Evolutionary conservation across 305 asterid genomes (phyloP), one percentile per base, ranked within the genome.

Genomic region (Solanum chacoense): DNA sequence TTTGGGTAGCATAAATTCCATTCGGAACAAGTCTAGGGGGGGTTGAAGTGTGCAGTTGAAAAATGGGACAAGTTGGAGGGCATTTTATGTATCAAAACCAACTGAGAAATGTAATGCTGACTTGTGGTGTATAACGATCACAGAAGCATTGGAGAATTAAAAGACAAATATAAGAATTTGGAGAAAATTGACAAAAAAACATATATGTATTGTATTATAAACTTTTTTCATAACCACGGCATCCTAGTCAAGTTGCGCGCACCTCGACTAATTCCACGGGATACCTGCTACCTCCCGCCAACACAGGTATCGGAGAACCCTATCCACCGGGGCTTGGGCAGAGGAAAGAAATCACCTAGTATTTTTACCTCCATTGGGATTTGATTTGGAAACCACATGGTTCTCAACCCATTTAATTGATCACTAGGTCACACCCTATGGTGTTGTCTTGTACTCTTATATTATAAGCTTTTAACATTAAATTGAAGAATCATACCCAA

Each of bases 401-500:
- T 79, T 79, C 32, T 78, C 36, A 79, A 76, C 16, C 67, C 67
- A 79, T 28, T 79, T 22, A 45, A 35, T 36, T 32, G 29, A 36
- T 29, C 63, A 26, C 24, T 38, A 24, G 65, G 63, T 20, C 24
- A 79, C 67, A 26, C 32, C n/a, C 36, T 79, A 26, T 13, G 32
- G 36, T 79, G 14, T 28, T 76, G 31, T 76, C 55, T 35, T 76
- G 84, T 76, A 76, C 87, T 78, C 35, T 34, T n/a, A 85, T 22
- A 83, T 38, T 50, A 38, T 55, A 74, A 32, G 91, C 74, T 86
- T 81, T 71, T 91, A 86, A 89, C 31, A 85, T 73, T 13, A 87
- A 79, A 59, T 31, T 72, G 87, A 90, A 88, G 78, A 89, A 71
- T 72, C 96, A 65, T 94, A 98, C 99, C 99, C 99, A 77, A 96